Base-by-base conservation (phyloP, 2,329 filamentous ascomycete genomes). In the Trichoderma sp. region DNA sequence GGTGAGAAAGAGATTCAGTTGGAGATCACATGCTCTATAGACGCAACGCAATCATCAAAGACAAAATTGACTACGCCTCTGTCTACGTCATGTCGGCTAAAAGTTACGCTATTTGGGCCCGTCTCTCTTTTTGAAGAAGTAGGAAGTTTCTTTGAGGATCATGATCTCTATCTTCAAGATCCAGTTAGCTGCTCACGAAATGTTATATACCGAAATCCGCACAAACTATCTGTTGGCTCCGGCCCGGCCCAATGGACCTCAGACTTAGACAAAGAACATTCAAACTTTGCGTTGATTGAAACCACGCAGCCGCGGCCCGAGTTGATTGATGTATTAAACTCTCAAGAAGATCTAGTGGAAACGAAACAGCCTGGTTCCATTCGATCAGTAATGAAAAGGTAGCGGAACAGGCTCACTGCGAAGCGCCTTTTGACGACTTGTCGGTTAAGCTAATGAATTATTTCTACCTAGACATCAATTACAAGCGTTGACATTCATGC, bases 401-500 rank as follows among this genome's bases (percentile, higher is more conserved):
- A n/a, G 11, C 18, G 5, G 1, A 59, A n/a, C n/a, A n/a, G 7
- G 9, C 33, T 29, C 6, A 18, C 18, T 1, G 4, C 27, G 1
- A 16, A 3, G 3, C 18, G 2, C 5, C 1, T 50, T 24, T 24
- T 33, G 3, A n/a, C 14, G 5, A 16, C 6, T 56, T 38, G 27
- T 35, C 7, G 6, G 64, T 74, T 31, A 12, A 29, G 59, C 45
- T 66, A 71, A 71, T 29, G 9, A 18, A 0, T 3, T 12, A 24
- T 9, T 16, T 27, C 6, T 66, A 21, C 18, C 21, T 7, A 87
- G 85, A 6, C 85, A 87, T 67, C 86, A 87, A 60, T 84, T 83
- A 53, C 84, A 86, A 66, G 86, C 85, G 0, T 77, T 88, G 1
- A 84, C 83, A 0, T 87, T 87, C 66, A 85, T 87, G 85, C 69